Evolutionary conservation across 2,329 filamentous ascomycete genomes (phyloP).

Genomic region (Xylaria sp.): DNA sequence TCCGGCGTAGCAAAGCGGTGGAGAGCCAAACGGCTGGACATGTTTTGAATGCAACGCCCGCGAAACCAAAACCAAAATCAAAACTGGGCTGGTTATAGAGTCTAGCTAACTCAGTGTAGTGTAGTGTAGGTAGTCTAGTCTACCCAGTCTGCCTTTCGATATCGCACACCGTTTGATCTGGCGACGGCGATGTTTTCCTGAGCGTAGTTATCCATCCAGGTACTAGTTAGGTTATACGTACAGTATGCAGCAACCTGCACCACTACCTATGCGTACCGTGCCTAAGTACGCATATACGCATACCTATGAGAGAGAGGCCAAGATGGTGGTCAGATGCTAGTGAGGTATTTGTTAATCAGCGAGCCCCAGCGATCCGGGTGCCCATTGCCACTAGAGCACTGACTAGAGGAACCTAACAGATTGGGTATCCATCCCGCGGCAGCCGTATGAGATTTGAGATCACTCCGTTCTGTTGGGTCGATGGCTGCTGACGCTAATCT

Average conservation of each 20-base stretch:
- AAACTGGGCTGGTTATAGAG: conserved; percentile 20
- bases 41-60: conserved; percentile 19
- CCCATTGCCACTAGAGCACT: conserved; percentile 30
- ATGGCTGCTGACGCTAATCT: conserved; percentile 45
- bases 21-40: conserved; percentile 21
- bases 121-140: background rate
- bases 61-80: conserved; percentile 23
- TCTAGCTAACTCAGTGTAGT: background rate
- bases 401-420: conserved; percentile 28
- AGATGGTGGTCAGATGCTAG: conserved; percentile 31
- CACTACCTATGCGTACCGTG: background rate
- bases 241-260: no score
- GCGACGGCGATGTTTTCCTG: background rate
- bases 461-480: conserved; percentile 48
- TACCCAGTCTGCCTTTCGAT: background rate
- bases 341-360: conserved; percentile 33
- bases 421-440: conserved; percentile 36
- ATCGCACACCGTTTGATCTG: conserved; percentile 22
- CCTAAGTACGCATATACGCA: background rate
- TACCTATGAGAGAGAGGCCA: background rate
- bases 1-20: conserved; percentile 28
- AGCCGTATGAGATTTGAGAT: conserved; percentile 43
- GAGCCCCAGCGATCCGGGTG: conserved; percentile 34
- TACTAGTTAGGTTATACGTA: no score
- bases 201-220: no score